Evolutionary conservation across 495 filamentous ascomycete genomes (phyloP).

Genomic region (Penicillium verhagenii): DNA sequence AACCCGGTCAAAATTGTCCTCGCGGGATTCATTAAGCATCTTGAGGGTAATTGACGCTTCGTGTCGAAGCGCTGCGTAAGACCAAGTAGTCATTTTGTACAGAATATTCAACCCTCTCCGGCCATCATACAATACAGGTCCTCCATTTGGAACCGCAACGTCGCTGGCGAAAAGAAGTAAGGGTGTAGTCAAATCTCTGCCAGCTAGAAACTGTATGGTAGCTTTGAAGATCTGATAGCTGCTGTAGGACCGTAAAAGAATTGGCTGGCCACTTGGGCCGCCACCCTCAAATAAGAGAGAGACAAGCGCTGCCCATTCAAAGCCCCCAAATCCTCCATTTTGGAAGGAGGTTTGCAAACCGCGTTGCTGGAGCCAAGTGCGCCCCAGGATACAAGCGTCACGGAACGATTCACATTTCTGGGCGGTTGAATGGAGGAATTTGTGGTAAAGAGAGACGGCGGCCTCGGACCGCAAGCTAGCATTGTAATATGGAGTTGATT

Average conservation of each 20-base stretch:
- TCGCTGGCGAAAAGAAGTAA: conserved; percentile 49
- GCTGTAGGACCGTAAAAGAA: conserved; percentile 77
- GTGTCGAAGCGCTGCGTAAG: conserved; percentile 65
- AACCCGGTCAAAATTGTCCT: conserved; percentile 76
- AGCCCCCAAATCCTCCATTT: conserved; percentile 87
- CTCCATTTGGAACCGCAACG: conserved; percentile 29
- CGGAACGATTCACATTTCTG: conserved; percentile 68
- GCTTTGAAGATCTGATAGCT: conserved; percentile 95
- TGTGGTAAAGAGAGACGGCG: conserved; percentile 68
- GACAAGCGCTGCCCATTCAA: conserved; percentile 80
- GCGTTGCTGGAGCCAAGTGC: conserved; percentile 85
- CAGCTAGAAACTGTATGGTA: conserved; percentile 76
- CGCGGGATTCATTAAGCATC: conserved; percentile 69
- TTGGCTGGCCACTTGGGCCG: conserved; percentile 62
- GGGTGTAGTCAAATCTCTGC: conserved; percentile 66
- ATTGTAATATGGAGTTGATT: conserved; percentile 85
- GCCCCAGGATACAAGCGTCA: conserved; percentile 82
- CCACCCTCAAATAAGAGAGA: conserved; percentile 80
- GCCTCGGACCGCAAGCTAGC: conserved; percentile 77
- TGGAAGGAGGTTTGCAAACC: conserved; percentile 66
- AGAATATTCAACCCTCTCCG: conserved; percentile 73
- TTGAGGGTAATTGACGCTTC: conserved; percentile 69
- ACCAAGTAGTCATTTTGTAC: conserved; percentile 90
- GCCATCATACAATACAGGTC: conserved; percentile 61
- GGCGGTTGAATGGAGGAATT: conserved; percentile 62